A percentile compares a stretch with the other conserved stretches of the same genome.
Evolutionary conservation across 805 yeast species (phyloP).

Genomic region (Candida maesae): DNA sequence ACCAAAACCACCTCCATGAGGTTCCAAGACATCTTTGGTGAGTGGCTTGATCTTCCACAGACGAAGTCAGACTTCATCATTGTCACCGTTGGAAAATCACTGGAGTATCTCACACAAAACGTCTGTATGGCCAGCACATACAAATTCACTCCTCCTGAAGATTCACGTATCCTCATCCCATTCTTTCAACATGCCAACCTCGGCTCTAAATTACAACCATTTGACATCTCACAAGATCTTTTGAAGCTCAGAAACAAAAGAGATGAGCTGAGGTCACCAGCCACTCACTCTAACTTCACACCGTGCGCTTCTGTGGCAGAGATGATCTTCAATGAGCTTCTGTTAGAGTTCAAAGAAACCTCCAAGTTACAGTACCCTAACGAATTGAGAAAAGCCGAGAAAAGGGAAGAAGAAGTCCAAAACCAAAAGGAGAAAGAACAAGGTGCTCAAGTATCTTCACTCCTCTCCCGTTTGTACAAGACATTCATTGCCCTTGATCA

Average conservation of each 20-base stretch:
- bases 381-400: slow-evolving; percentile 38
- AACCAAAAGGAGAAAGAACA: slow-evolving; percentile 36
- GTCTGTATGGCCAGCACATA: slow-evolving; percentile 47
- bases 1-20: slow-evolving; percentile 41
- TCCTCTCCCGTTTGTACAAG: slow-evolving; percentile 4
- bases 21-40: slow-evolving; percentile 44
- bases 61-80: slow-evolving; percentile 36
- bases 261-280: slow-evolving; percentile 32
- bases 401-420: slow-evolving; percentile 40
- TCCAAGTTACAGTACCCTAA: slow-evolving; percentile 42
- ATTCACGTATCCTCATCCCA: slow-evolving; percentile 39
- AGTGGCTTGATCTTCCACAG: slow-evolving; percentile 42
- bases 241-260: slow-evolving; percentile 32
- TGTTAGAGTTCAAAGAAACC: slow-evolving; percentile 45
- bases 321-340: slow-evolving; percentile 41
- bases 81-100: slow-evolving; percentile 45
- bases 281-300: slow-evolving; percentile 17
- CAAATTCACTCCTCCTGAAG: slow-evolving; percentile 31
- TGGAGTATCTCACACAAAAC: slow-evolving; percentile 44
- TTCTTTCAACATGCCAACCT: slow-evolving; percentile 43
- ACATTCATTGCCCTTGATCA: slow-evolving; percentile 21
- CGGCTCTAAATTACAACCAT: slow-evolving; percentile 30
- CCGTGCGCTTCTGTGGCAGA: slow-evolving; percentile 40
- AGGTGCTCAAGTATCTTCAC: slow-evolving; percentile 19
- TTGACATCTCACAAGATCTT: slow-evolving; percentile 31